A percentile compares a stretch with the other conserved stretches of the same genome.
Evolutionary conservation across 139 green algal genomes (phyloP).

Genomic region (Gonium pectorale): DNA sequence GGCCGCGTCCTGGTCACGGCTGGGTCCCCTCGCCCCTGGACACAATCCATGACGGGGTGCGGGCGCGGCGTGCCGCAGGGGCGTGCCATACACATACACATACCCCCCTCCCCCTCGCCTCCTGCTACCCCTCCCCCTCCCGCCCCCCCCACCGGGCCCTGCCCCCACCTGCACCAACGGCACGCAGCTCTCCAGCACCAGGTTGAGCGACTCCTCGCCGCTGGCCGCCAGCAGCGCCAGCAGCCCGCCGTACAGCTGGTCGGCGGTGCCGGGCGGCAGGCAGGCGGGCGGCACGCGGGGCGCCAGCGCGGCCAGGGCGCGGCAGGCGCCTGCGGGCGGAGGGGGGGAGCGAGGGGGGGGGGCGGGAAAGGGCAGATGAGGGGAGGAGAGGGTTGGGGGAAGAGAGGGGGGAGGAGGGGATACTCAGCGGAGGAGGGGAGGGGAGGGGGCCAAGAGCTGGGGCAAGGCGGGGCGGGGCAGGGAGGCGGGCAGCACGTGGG

Average conservation of each 20-base stretch:
- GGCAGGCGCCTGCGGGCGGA: slow-evolving; percentile 37
- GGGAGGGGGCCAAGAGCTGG: too few relatives aligned
- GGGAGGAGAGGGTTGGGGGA: not conserved
- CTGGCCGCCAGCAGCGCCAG: slow-evolving; percentile 54
- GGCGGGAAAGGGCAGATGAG: not conserved
- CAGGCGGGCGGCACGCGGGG: not conserved
- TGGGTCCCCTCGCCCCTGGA: not conserved
- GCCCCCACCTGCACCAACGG: slow-evolving; percentile 18
- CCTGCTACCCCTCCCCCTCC: not conserved
- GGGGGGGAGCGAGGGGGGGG: not conserved
- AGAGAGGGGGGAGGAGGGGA: not conserved
- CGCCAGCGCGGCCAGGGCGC: slow-evolving; percentile 37
- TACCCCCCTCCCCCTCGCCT: not conserved
- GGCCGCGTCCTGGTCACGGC: too few relatives aligned
- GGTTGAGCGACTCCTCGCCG: slow-evolving; percentile 75
- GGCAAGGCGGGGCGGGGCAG: too few relatives aligned
- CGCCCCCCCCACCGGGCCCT: not conserved
- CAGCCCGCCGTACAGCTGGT: slow-evolving; percentile 61
- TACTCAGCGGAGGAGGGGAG: too few relatives aligned
- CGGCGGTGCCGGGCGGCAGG: not conserved
- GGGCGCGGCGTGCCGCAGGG: too few relatives aligned
- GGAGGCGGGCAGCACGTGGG: not conserved
- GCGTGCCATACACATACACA: not conserved
- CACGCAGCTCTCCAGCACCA: slow-evolving; percentile 82
- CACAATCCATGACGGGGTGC: too few relatives aligned